Evolutionary conservation across 83 land plant genomes (phyloP).

Genomic region (Picea abies): DNA sequence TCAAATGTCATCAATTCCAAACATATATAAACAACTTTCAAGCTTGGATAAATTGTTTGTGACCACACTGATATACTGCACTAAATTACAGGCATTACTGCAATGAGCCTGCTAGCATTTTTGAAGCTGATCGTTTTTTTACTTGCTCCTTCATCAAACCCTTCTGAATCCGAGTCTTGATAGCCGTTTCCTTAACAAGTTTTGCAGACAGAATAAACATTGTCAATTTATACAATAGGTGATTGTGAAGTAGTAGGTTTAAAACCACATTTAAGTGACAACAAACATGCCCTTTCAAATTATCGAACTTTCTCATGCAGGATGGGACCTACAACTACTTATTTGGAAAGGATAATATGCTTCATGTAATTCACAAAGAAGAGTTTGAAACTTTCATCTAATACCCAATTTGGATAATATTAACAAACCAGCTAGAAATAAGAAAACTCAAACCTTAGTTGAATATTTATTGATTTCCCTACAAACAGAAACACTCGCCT

Average conservation of each 20-base stretch:
- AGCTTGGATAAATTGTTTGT: background rate
- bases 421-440: background rate
- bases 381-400: background rate
- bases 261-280: too few species aligned
- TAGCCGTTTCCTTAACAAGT: slow-evolving; percentile 7
- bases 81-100: background rate
- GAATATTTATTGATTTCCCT: background rate
- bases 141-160: slow-evolving; percentile 7
- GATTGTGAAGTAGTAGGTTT: too few species aligned
- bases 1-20: background rate
- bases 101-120: slow-evolving; percentile 2
- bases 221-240: background rate
- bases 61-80: background rate
- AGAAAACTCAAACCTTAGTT: background rate
- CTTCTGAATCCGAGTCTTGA: slow-evolving; percentile 9
- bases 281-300: too few species aligned
- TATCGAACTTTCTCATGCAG: too few species aligned
- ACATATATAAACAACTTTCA: slow-evolving; percentile 10
- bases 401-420: background rate
- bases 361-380: background rate
- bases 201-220: background rate
- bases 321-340: background rate
- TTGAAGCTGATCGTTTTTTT: slow-evolving; percentile 12
- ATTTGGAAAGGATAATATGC: background rate
- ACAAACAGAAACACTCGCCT: background rate